Evolutionary conservation across 2,329 filamentous ascomycete species (phyloP).

Genomic region (Alternaria gaisen): DNA sequence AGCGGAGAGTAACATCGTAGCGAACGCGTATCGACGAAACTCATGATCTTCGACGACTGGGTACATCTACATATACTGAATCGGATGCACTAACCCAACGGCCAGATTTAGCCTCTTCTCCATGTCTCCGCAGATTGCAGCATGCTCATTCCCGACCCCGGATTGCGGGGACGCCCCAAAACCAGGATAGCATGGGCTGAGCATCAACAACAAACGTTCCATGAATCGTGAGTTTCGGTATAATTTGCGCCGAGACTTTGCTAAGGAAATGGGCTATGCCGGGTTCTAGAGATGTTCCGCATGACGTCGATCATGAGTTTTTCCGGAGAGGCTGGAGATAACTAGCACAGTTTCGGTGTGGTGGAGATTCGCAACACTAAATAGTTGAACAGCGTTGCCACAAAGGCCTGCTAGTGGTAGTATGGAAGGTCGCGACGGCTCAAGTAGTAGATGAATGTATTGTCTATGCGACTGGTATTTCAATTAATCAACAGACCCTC

Average conservation of each 20-base stretch:
- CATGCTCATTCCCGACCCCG: conserved; percentile 19
- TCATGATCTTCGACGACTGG: neutral
- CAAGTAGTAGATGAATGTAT: neutral
- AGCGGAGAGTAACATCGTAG: conserved; percentile 25
- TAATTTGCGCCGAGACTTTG: conserved; percentile 13
- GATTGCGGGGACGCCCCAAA: conserved; percentile 25
- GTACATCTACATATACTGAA: neutral
- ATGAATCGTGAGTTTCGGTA: conserved; percentile 18
- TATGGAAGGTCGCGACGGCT: neutral
- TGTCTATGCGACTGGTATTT: neutral
- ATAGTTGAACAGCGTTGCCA: neutral
- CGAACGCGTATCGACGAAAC: neutral
- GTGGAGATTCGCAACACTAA: neutral
- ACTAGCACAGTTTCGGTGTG: neutral
- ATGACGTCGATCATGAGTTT: conserved; percentile 14
- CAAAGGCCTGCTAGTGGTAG: neutral
- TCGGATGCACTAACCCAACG: neutral
- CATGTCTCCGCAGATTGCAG: conserved; percentile 36
- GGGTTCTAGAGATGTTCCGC: neutral
- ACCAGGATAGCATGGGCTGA: conserved; percentile 4
- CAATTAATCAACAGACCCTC: neutral
- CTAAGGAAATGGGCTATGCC: neutral
- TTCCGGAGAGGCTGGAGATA: conserved; percentile 11
- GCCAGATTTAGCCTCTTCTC: conserved; percentile 32
- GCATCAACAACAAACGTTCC: neutral